Base-by-base conservation (phyloP, 2,329 filamentous ascomycete genomes). In the Lecanoromycetidae sp. region DNA sequence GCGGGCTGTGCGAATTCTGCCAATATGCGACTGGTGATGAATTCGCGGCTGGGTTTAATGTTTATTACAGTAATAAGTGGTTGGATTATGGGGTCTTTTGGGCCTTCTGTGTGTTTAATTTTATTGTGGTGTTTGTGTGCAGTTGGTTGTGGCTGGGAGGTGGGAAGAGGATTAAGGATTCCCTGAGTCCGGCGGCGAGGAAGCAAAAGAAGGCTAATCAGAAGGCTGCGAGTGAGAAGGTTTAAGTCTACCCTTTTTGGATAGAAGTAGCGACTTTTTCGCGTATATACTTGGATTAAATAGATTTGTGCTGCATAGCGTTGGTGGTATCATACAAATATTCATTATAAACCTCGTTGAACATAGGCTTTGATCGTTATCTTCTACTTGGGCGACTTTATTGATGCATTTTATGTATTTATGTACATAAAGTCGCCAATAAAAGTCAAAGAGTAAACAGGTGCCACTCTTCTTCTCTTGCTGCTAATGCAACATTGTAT, bases 91-190 rank as follows among this genome's bases (percentile, higher is more conserved):
- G 79, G 2, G 76, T 82, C 43, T 78, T 81, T 54, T 77, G 71
- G 58, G 76, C 67, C 0, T 84, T 75, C 56, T 75, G 80, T 17
- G 58, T 72, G 1, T 84, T 83, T 57, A 84, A 85, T 52, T 83
- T 79, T 48, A 54, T 60, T 0, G 60, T 70, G 0, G 69, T 77
- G 6, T 76, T 74, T 50, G 29, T 66, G 8, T 69, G 71, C 53
- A 74, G 70, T 0, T 77, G 72, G 71, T 52, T 77, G 1, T 77
- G 75, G 58, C 61, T 79, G 10, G 48, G 52, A 9, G 52, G 52
- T 0, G 30, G 48, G 15, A 52, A 53, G 46, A 46, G 17, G 15
- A 30, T 54, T 6, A 46, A 34, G 41, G 39, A 7, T 4, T 25
- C 29, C 15, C 34, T 52, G 7, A 44, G 15, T 46, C 43, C 38